These are phyloP conservation scores for Ceratonia siliqua DNA, from an alignment of 306 rosid genomes.

Conservation along the genomic window DNA sequence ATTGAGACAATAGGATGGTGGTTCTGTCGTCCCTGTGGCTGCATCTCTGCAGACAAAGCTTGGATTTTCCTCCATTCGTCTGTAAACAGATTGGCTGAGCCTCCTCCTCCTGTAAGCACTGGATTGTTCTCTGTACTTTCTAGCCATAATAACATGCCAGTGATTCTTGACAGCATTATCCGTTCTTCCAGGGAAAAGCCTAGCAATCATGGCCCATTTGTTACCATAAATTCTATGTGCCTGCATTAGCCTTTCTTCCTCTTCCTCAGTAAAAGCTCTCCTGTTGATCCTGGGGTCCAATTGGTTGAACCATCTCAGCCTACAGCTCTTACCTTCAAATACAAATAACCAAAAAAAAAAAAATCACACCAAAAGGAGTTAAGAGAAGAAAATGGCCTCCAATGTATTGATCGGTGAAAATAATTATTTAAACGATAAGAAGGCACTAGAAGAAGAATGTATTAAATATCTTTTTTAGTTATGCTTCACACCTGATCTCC, in stretches of 20 bases:
- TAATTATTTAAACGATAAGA: not conserved
- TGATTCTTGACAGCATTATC: slow-evolving; percentile 98
- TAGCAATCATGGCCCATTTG: slow-evolving; percentile 99
- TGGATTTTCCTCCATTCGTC: slow-evolving; percentile 59
- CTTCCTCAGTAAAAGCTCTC: slow-evolving; percentile 85
- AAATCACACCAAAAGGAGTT: not conserved
- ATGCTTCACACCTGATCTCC: slow-evolving; percentile 83
- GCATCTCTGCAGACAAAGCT: slow-evolving; percentile 37
- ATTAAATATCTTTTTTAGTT: not conserved
- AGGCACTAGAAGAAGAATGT: not conserved
- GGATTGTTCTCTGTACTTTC: slow-evolving; percentile 90
- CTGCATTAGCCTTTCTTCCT: slow-evolving; percentile 93
- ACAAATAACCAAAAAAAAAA: too few relatives aligned
- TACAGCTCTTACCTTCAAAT: slow-evolving; percentile 86
- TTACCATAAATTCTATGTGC: slow-evolving; percentile 94
- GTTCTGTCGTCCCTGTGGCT: slow-evolving; percentile 30
- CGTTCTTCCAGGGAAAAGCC: slow-evolving; percentile 96
- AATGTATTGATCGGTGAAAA: too few relatives aligned
- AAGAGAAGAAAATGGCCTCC: not conserved
- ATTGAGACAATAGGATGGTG: slow-evolving; percentile 35
- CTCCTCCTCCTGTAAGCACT: slow-evolving; percentile 88
- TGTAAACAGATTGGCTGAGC: slow-evolving; percentile 62
- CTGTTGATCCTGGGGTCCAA: slow-evolving; percentile 96
- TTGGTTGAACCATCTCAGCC: slow-evolving; percentile 98
- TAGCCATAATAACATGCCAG: slow-evolving; percentile 99